Evolutionary conservation across 2,329 filamentous ascomycete genomes (phyloP).

Genomic region (Fusarium clavum): DNA sequence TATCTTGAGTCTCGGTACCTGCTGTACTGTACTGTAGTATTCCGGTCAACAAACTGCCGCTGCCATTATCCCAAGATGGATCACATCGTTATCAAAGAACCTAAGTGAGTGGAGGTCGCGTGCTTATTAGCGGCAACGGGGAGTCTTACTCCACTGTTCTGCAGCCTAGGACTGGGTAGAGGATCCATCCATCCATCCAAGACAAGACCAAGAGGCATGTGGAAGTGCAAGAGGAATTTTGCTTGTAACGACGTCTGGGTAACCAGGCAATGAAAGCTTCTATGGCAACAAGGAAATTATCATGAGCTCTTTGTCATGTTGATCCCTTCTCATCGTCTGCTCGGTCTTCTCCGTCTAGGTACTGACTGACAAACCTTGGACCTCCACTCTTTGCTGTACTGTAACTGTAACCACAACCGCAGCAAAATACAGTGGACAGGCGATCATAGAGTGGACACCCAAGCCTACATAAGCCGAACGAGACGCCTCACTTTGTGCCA

Average conservation of each 20-base stretch:
- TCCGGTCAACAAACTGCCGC: not conserved
- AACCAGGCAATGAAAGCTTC: not conserved
- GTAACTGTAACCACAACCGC: not conserved
- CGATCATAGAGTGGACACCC: constrained; percentile 17
- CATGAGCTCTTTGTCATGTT: not conserved
- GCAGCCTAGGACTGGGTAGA: not conserved
- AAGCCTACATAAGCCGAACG: constrained; percentile 2
- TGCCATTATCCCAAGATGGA: constrained; percentile 1
- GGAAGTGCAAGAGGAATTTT: constrained; percentile 7
- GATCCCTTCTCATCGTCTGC: not conserved
- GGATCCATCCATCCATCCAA: not conserved
- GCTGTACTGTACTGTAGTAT: not conserved
- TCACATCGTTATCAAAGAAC: constrained; percentile 37
- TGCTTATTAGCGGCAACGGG: constrained; percentile 39
- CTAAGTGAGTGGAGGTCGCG: constrained; percentile 33
- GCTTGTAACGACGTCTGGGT: not conserved
- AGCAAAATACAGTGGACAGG: not conserved
- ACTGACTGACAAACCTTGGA: constrained; percentile 4
- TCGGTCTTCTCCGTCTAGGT: constrained; percentile 4
- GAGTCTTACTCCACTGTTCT: constrained; percentile 11
- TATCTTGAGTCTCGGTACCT: not conserved
- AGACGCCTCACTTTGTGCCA: constrained; percentile 31
- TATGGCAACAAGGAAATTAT: constrained; percentile 5
- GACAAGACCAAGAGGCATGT: constrained; percentile 16
- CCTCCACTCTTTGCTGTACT: constrained; percentile 17